A percentile compares a stretch with the other conserved stretches of the same genome.
Conservation (phyloP, 257 asterid genomes). For the Solanum okadae region DNA sequence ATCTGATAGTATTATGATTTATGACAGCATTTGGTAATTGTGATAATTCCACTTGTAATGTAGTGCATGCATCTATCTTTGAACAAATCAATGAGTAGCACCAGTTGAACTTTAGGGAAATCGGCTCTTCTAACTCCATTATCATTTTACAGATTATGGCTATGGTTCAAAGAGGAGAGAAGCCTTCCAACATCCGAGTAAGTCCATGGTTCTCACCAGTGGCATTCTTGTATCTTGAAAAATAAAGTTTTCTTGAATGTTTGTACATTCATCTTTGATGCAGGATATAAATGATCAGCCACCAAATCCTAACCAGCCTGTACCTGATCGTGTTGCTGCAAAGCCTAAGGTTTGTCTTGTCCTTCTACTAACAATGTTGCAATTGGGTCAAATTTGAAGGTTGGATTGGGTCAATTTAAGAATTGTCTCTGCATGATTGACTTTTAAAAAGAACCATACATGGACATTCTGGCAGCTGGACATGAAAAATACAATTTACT, state of each 20-base stretch:
- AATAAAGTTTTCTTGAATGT: not conserved
- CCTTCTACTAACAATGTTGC: not conserved
- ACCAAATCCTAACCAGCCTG: conserved; percentile 84
- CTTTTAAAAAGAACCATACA: not conserved
- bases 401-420: not conserved
- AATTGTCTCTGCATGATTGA: not conserved
- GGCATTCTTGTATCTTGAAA: not conserved
- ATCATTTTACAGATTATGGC: conserved; percentile 63
- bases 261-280: not conserved
- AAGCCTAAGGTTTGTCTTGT: conserved; percentile 60
- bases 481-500: not conserved
- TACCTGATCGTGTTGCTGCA: conserved; percentile 58
- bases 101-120: not conserved
- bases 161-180: conserved; percentile 95
- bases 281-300: conserved; percentile 94
- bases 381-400: not conserved
- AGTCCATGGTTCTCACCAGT: conserved; percentile 9
- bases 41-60: not conserved
- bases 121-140: not conserved
- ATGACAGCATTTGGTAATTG: not conserved
- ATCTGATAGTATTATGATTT: not conserved
- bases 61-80: not conserved
- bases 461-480: not conserved
- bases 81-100: not conserved
- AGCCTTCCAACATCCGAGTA: conserved; percentile 81